A percentile compares a stretch with the other conserved stretches of the same genome.
Evolutionary conservation across 441 rosid genomes (phyloP).

Genomic region (Kokia cookei): DNA sequence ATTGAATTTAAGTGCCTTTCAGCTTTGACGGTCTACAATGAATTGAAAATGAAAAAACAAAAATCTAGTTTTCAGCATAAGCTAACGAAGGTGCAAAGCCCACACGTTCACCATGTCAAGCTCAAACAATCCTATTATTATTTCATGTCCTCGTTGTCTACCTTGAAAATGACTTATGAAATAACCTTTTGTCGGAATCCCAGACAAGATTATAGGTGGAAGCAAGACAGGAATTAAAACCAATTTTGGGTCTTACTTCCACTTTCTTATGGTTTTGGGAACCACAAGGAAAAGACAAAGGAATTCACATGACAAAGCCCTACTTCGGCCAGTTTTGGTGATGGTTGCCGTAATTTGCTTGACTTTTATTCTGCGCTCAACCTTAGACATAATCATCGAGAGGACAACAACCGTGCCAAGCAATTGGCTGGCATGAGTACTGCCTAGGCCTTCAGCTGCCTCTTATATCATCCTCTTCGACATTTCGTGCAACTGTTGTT

Average conservation of each 20-base stretch:
- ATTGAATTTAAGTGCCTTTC: neutral
- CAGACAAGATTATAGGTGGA: slow-evolving; percentile 11
- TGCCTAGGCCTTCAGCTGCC: neutral
- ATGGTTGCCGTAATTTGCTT: neutral
- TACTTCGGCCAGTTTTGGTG: neutral
- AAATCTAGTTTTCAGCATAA: neutral
- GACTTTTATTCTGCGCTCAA: neutral
- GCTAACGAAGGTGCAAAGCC: neutral
- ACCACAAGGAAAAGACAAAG: neutral
- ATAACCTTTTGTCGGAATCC: neutral
- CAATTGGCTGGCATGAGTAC: neutral
- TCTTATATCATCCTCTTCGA: neutral
- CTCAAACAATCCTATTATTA: neutral
- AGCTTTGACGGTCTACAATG: neutral
- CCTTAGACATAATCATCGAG: neutral
- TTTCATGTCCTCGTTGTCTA: neutral
- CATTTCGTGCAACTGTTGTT: slow-evolving; percentile 1
- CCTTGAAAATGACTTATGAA: slow-evolving; percentile 18
- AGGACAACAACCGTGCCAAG: neutral
- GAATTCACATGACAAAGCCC: neutral
- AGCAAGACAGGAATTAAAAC: neutral
- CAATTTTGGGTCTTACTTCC: neutral
- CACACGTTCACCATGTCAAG: neutral
- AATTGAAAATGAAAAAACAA: neutral
- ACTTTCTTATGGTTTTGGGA: neutral